Evolutionary conservation across 108 stramenopile genomes (phyloP), one percentile per base, ranked within the genome.

Genomic region (Skeletonema marinoi): DNA sequence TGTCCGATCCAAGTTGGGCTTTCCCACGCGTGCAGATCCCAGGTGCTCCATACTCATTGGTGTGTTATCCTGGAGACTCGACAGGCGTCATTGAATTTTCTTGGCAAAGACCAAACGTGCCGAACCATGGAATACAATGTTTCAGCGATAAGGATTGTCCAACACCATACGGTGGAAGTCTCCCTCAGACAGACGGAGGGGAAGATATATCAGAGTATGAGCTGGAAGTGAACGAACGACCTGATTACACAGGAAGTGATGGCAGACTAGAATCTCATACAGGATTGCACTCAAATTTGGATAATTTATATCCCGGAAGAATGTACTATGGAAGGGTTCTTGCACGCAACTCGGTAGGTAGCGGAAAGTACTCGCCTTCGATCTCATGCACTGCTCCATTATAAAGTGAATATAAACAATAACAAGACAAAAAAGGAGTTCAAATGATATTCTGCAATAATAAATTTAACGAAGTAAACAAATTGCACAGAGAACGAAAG

Each of bases 51-150:
- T 66, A 85, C 16, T 78, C 78, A 29, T 59, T 88, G 60, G 38
- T 60, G 17, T 75, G 68, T 2, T 50, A 13, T 12, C 19, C 78
- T 33, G 87, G 75, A 8, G 60, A 14, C 2, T 33, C 71, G 51
- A 50, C 51, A 7, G 88, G 89, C 3, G 63, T 73, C 33, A 78
- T 95, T 50, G 74, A 77, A 48, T 77, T 94, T 8, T 66, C 79
- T 10, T 91, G 92, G 88, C 82, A 87, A 33, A 65, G 78, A 39
- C 96, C 96, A 9, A 71, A 54, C 48, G 66, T 96, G 12, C 94
- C 94, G 10, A 65, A 75, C 62, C 94, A 96, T 71, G 85, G 74
- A 35, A 83, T 94, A 54, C 84, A 90, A 1, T 96, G 96, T 76
- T 71, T 50, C 48, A 89, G 88, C 16, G 79, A 78, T 31, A 80